Percentiles rank a stretch among this genome's conserved stretches.
Evolutionary conservation across 2,329 filamentous ascomycete species (phyloP).

Genomic region (Tympanopsis confertula): DNA sequence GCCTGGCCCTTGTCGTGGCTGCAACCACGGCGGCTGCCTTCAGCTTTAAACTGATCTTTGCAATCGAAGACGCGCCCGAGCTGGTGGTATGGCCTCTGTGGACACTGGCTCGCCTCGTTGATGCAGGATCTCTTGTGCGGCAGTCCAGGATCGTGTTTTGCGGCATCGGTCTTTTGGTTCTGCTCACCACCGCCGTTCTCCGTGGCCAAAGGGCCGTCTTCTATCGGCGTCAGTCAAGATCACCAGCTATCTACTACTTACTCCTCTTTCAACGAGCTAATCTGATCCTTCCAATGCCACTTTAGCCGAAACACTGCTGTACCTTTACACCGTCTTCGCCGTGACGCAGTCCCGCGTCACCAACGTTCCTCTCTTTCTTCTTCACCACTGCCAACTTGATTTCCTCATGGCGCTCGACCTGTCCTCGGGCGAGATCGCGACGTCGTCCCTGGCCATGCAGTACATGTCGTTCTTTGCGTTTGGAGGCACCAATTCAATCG

Average conservation of each 20-base stretch:
- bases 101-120: constrained; percentile 23
- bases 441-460: constrained; percentile 65
- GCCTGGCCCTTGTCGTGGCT: neutral
- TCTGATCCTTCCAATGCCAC: constrained; percentile 5
- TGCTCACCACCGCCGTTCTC: constrained; percentile 26
- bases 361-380: constrained; percentile 74
- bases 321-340: constrained; percentile 66
- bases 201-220: constrained; percentile 13
- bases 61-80: constrained; percentile 77
- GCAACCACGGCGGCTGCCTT: constrained; percentile 35
- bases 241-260: too few relatives aligned
- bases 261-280: too few relatives aligned
- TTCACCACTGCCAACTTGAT: constrained; percentile 56
- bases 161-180: constrained; percentile 25
- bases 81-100: constrained; percentile 39
- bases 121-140: constrained; percentile 26
- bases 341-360: constrained; percentile 76
- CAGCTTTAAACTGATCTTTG: constrained; percentile 83
- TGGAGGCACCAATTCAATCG: constrained; percentile 88
- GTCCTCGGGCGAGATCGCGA: constrained; percentile 46
- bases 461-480: constrained; percentile 79
- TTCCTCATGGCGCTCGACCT: constrained; percentile 34
- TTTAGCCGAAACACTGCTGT: constrained; percentile 42
- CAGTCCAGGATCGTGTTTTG: constrained; percentile 38
- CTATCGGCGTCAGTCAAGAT: too few relatives aligned